These are phyloP conservation scores for Aspergillus wentii DNA, from an alignment of 495 filamentous ascomycete species.

Conservation along the genomic window DNA sequence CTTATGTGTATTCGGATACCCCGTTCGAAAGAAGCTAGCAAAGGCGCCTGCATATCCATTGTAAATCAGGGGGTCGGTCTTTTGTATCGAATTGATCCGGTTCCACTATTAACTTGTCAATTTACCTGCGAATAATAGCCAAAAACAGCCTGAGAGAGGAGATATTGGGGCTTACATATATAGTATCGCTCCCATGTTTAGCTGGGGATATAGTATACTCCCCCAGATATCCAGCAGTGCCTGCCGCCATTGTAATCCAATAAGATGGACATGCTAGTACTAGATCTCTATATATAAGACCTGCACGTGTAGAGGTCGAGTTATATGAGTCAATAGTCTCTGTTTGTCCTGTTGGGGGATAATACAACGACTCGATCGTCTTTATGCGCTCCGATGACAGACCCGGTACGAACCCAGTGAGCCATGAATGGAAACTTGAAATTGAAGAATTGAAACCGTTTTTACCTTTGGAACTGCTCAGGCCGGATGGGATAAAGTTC, in stretches of 20 bases:
- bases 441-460: constrained; percentile 41
- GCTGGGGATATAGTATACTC: constrained; percentile 58
- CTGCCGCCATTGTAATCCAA: constrained; percentile 47
- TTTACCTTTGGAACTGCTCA: constrained; percentile 23
- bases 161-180: constrained; percentile 36
- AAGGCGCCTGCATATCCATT: constrained; percentile 55
- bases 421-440: constrained; percentile 44
- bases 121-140: too few species aligned
- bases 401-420: constrained; percentile 46
- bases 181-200: constrained; percentile 54
- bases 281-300: constrained; percentile 52
- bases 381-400: constrained; percentile 34
- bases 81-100: constrained; percentile 47
- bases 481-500: constrained; percentile 51
- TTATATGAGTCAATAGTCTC: constrained; percentile 43
- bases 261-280: constrained; percentile 57
- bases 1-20: constrained; percentile 55
- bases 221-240: constrained; percentile 43
- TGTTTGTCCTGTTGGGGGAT: constrained; percentile 38
- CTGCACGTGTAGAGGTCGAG: constrained; percentile 41
- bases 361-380: constrained; percentile 32
- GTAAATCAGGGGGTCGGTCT: constrained; percentile 48
- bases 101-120: constrained; percentile 45
- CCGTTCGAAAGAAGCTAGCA: constrained; percentile 55
- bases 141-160: too few species aligned